Evolutionary conservation across 257 asterid species (phyloP).

Genomic region (Thymus mandschuricus): DNA sequence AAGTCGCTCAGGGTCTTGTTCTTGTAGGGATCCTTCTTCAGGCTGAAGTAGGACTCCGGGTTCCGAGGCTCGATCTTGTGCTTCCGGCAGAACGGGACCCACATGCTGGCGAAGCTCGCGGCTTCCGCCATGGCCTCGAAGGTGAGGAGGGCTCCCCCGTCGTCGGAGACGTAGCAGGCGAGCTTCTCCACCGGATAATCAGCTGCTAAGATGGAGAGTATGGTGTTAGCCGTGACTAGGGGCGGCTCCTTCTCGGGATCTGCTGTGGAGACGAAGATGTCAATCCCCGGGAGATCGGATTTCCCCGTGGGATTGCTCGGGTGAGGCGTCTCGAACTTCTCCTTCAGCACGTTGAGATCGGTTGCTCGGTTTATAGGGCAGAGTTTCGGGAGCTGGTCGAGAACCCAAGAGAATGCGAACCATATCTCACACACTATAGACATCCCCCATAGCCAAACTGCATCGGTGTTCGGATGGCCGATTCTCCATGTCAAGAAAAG

Average conservation of each 20-base stretch:
- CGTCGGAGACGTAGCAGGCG: conserved; percentile 66
- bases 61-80: conserved; percentile 64
- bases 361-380: conserved; percentile 64
- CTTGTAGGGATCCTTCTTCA: conserved; percentile 64
- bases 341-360: conserved; percentile 58
- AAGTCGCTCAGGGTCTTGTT: conserved; percentile 56
- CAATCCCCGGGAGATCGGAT: conserved; percentile 65
- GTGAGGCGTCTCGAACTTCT: conserved; percentile 53
- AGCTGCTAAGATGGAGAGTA: conserved; percentile 57
- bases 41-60: conserved; percentile 56
- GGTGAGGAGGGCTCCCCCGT: conserved; percentile 67
- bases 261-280: conserved; percentile 60
- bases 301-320: conserved; percentile 52
- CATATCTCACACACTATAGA: conserved; percentile 67
- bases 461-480: conserved; percentile 56
- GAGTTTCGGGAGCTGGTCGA: conserved; percentile 67
- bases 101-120: conserved; percentile 59
- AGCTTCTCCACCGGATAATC: conserved; percentile 70
- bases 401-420: conserved; percentile 69
- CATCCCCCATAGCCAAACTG: conserved; percentile 71
- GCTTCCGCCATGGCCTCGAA: conserved; percentile 80
- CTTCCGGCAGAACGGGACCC: conserved; percentile 75
- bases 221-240: conserved; percentile 69
- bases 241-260: conserved; percentile 77
- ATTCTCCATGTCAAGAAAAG: conserved; percentile 63